Conservation (phyloP, 116 monocot species). For the Iris pallida region DNA sequence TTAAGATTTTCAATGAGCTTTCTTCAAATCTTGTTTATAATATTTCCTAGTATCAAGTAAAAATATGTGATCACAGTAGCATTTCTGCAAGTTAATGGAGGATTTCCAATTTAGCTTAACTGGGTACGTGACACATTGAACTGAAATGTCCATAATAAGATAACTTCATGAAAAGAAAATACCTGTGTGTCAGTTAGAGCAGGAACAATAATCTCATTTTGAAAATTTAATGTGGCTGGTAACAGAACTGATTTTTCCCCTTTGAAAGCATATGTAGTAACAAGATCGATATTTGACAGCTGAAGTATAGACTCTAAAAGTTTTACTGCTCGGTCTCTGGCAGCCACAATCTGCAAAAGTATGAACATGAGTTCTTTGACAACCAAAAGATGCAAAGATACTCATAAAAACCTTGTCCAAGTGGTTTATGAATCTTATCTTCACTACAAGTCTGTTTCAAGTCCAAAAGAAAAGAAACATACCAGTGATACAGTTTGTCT, state of each 20-base stretch:
- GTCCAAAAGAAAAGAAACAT: slow-evolving; percentile 6
- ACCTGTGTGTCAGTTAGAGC: slow-evolving; percentile 60
- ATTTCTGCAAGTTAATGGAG: too few relatives aligned
- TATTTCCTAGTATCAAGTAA: too few relatives aligned
- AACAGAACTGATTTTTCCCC: slow-evolving; percentile 47
- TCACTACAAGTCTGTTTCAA: neutral
- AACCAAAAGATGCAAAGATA: neutral
- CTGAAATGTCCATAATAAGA: neutral
- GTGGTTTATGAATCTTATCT: neutral
- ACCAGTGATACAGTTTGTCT: slow-evolving; percentile 56
- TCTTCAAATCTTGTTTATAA: too few relatives aligned
- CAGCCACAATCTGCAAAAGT: slow-evolving; percentile 59
- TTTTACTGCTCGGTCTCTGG: slow-evolving; percentile 54
- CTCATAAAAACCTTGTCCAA: neutral
- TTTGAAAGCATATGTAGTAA: slow-evolving; percentile 69
- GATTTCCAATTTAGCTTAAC: too few relatives aligned
- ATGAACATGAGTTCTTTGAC: slow-evolving; percentile 9
- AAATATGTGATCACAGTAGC: too few relatives aligned
- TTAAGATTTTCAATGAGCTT: too few relatives aligned
- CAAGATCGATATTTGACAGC: slow-evolving; percentile 78
- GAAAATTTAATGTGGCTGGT: slow-evolving; percentile 49
- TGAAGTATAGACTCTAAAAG: slow-evolving; percentile 73
- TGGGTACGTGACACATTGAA: too few relatives aligned
- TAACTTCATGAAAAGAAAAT: slow-evolving; percentile 6
- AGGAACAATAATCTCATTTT: slow-evolving; percentile 83